Evolutionary conservation across 768 basidiomycete species (phyloP).

Genomic region (Mycena crocata): DNA sequence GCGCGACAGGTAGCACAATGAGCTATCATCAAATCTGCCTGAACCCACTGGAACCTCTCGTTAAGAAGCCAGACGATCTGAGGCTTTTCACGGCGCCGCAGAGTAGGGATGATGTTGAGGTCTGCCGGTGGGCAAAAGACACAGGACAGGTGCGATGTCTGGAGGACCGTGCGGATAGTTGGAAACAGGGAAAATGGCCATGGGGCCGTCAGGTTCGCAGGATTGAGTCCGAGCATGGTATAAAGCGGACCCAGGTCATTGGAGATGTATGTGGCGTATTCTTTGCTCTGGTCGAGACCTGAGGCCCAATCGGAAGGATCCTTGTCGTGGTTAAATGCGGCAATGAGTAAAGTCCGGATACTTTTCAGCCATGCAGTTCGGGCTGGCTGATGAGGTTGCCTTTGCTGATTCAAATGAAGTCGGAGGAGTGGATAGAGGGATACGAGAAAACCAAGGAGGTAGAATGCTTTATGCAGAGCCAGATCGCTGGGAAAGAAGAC

Average conservation of each 20-base stretch:
- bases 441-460: constrained; percentile 16
- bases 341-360: background rate
- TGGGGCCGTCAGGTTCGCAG: background rate
- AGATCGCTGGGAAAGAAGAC: constrained; percentile 16
- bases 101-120: constrained; percentile 17
- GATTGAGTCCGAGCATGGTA: constrained; percentile 13
- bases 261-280: background rate
- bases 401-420: constrained; percentile 19
- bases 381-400: background rate
- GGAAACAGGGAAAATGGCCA: background rate
- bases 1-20: constrained; percentile 31
- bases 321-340: background rate
- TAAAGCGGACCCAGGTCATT: constrained; percentile 2
- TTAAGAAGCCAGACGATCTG: constrained; percentile 18
- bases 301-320: constrained; percentile 5
- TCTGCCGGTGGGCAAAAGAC: constrained; percentile 21
- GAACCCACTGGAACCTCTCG: background rate
- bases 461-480: constrained; percentile 11
- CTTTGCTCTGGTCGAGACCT: background rate
- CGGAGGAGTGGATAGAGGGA: constrained; percentile 21
- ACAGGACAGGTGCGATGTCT: constrained; percentile 13
- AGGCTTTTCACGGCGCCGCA: constrained; percentile 10
- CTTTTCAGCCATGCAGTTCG: constrained; percentile 13
- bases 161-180: background rate
- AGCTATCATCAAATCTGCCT: constrained; percentile 20